phyloP scores from a whole-genome alignment of 345 rosid species.

The Noccaea bulbosa region DNA sequence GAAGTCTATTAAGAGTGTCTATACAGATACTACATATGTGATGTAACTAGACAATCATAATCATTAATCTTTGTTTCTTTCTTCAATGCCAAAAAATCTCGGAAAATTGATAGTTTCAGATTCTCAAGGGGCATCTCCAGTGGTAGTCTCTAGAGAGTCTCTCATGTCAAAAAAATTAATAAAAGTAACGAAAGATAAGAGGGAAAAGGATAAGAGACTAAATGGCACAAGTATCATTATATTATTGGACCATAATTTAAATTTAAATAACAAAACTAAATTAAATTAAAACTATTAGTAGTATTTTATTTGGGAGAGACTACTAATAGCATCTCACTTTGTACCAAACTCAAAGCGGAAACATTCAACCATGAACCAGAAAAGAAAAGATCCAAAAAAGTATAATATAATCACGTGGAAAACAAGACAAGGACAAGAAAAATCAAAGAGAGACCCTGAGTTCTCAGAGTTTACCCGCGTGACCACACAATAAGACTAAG shows the following conservation, averaged over 20 bases:
- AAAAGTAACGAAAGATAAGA: too few relatives aligned
- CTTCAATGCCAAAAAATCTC: background rate
- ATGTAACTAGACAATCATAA: constrained; percentile 26
- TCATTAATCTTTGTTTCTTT: constrained; percentile 15
- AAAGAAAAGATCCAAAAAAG: background rate
- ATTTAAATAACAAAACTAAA: too few relatives aligned
- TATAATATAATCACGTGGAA: constrained; percentile 11
- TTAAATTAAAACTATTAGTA: too few relatives aligned
- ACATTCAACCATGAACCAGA: constrained; percentile 7
- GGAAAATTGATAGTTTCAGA: constrained; percentile 9
- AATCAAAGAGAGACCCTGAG: background rate
- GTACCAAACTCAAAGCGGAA: background rate
- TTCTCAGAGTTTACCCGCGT: constrained; percentile 14
- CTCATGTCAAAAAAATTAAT: too few relatives aligned
- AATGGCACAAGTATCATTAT: too few relatives aligned
- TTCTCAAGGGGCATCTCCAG: too few relatives aligned
- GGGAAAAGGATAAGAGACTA: too few relatives aligned
- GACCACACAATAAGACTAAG: constrained; percentile 26
- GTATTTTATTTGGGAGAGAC: too few relatives aligned
- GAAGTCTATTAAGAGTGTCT: constrained; percentile 17
- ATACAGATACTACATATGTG: constrained; percentile 22
- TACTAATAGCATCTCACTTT: too few relatives aligned
- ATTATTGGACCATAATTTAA: too few relatives aligned
- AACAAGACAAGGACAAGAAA: constrained; percentile 17
- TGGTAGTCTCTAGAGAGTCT: too few relatives aligned